Evolutionary conservation across 257 asterid species (phyloP).

Genomic region (Paulownia fortunei): DNA sequence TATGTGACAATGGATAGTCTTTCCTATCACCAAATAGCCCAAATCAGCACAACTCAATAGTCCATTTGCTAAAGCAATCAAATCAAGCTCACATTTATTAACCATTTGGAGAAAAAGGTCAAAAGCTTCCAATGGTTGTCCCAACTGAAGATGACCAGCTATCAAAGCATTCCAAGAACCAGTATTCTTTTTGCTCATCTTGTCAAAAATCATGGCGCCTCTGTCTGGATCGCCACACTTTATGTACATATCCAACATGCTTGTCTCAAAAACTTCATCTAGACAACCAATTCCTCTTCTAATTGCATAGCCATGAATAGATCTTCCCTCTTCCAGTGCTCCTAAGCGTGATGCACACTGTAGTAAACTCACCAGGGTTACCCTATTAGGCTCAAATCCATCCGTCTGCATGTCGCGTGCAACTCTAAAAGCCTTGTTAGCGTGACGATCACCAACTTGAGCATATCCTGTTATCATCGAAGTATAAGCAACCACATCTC

Average conservation of each 20-base stretch:
- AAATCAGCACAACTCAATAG: conserved; percentile 51
- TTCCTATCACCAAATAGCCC: conserved; percentile 50
- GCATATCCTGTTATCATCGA: conserved; percentile 56
- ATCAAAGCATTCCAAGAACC: conserved; percentile 63
- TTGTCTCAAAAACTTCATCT: conserved; percentile 62
- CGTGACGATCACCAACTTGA: conserved; percentile 40
- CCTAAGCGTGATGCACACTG: conserved; percentile 50
- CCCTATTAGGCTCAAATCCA: conserved; percentile 60
- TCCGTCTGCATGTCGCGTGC: conserved; percentile 56
- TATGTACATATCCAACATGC: conserved; percentile 60
- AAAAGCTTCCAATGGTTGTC: conserved; percentile 45
- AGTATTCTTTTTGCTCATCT: conserved; percentile 35
- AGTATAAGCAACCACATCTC: conserved; percentile 66
- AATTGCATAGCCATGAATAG: conserved; percentile 64
- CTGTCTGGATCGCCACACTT: conserved; percentile 46
- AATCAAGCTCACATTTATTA: conserved; percentile 44
- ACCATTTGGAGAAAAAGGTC: conserved; percentile 49
- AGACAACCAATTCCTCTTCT: conserved; percentile 50
- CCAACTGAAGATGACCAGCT: conserved; percentile 49
- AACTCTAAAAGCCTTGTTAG: conserved; percentile 43
- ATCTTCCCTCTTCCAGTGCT: conserved; percentile 49
- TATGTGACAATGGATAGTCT: conserved; percentile 53
- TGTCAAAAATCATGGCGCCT: conserved; percentile 38
- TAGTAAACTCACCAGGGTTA: conserved; percentile 68
- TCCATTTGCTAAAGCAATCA: conserved; percentile 57